Evolutionary conservation across 164 flowering plant genomes (phyloP).

Genomic region (Vitis cinerea): DNA sequence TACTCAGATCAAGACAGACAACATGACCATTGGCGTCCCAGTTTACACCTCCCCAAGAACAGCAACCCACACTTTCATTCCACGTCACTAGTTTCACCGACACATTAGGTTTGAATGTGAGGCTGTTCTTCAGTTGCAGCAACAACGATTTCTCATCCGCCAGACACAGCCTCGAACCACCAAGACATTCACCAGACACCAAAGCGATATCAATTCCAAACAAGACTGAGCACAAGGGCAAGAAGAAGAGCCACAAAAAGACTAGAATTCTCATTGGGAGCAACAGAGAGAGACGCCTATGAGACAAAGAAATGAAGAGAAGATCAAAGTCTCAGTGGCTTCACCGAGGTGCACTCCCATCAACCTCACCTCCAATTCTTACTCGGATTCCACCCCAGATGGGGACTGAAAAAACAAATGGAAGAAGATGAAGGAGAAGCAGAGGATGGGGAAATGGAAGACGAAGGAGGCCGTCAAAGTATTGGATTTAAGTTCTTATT

Average conservation of each 20-base stretch:
- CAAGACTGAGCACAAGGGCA: slow-evolving; percentile 3
- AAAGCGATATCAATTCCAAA: not conserved
- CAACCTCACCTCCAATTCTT: too few relatives aligned
- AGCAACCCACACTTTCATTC: slow-evolving; percentile 27
- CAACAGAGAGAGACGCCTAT: slow-evolving; percentile 7
- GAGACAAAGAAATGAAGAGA: not conserved
- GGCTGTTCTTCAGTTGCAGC: slow-evolving; percentile 28
- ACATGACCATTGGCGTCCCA: too few relatives aligned
- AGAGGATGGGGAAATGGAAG: not conserved
- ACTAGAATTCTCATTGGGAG: slow-evolving; percentile 24
- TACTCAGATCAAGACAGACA: too few relatives aligned
- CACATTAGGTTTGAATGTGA: slow-evolving; percentile 4
- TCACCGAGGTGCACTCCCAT: too few relatives aligned
- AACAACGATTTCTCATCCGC: slow-evolving; percentile 25
- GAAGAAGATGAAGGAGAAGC: not conserved
- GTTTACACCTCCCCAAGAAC: not conserved
- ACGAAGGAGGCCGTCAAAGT: slow-evolving; percentile 2
- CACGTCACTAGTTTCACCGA: slow-evolving; percentile 26
- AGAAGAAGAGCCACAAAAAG: slow-evolving; percentile 17
- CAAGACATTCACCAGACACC: slow-evolving; percentile 24
- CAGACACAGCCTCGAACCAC: too few relatives aligned
- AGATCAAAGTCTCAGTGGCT: not conserved
- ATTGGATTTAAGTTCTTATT: too few relatives aligned
- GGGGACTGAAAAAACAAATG: not conserved
- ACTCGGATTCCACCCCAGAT: too few relatives aligned